phyloP scores from a whole-genome alignment of 257 asterid species.

The Solanum neorickii region DNA sequence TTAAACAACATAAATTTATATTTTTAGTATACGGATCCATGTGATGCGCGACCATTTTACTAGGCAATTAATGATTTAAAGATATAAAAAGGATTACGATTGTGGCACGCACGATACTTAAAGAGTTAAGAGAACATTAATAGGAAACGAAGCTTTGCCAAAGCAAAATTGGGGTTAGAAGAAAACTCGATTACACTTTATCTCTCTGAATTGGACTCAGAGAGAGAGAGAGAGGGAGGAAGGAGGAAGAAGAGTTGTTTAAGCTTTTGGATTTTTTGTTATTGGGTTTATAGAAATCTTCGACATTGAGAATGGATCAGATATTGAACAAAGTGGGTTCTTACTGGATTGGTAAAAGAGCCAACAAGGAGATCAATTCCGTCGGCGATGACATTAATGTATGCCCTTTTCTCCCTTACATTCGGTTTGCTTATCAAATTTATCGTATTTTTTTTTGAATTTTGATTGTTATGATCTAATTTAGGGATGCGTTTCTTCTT shows the following conservation, averaged over 20 bases:
- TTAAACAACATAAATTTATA: no score
- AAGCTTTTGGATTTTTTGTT: background rate
- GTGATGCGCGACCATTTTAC: no score
- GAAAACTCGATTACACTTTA: background rate
- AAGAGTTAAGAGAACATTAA: background rate
- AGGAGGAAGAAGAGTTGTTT: background rate
- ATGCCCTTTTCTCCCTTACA: background rate
- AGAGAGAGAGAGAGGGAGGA: background rate
- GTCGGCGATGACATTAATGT: constrained; percentile 84
- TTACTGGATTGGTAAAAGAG: constrained; percentile 71
- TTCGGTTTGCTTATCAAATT: background rate
- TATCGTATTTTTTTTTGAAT: background rate
- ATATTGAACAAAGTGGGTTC: constrained; percentile 76
- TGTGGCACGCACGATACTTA: background rate
- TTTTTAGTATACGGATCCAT: background rate
- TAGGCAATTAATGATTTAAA: no score
- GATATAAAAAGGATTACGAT: background rate
- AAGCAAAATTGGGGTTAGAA: background rate
- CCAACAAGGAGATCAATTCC: constrained; percentile 52
- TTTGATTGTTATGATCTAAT: background rate
- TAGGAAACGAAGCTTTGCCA: background rate
- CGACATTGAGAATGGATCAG: constrained; percentile 48
- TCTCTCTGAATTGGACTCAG: background rate
- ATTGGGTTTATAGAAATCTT: background rate
- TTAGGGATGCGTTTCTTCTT: background rate